Conservation (phyloP, 2,329 filamentous ascomycete genomes). For the Lasiodiplodia sp. region DNA sequence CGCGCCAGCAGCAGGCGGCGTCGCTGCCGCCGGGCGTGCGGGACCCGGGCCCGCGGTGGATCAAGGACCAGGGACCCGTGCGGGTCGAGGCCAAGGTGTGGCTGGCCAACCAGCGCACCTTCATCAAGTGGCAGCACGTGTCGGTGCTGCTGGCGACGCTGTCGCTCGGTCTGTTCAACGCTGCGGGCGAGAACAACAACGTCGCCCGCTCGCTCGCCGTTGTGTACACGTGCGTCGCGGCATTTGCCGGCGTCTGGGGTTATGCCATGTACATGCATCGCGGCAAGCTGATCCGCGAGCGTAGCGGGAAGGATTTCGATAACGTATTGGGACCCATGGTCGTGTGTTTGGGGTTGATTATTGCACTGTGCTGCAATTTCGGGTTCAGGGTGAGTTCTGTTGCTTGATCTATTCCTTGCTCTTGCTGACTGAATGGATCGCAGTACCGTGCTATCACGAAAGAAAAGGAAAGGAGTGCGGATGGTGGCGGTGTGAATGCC, state of each 20-base stretch:
- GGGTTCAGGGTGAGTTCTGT: constrained; percentile 67
- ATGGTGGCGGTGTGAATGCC: background rate
- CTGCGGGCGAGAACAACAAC: constrained; percentile 76
- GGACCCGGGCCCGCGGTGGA: constrained; percentile 77
- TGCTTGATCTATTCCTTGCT: background rate
- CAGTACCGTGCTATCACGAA: constrained; percentile 20
- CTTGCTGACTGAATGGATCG: background rate
- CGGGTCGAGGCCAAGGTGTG: constrained; percentile 98
- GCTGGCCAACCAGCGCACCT: constrained; percentile 97
- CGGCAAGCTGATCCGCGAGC: constrained; percentile 78
- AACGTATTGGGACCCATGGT: constrained; percentile 84
- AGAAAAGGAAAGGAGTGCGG: background rate
- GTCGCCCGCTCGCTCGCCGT: constrained; percentile 81
- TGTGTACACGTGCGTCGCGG: constrained; percentile 80
- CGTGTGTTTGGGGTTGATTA: constrained; percentile 78
- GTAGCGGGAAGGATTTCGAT: constrained; percentile 93
- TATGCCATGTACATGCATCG: constrained; percentile 81
- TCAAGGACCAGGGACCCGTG: constrained; percentile 92
- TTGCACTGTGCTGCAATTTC: constrained; percentile 87
- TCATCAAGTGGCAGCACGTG: constrained; percentile 98
- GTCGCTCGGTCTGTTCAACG: constrained; percentile 86
- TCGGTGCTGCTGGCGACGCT: constrained; percentile 84
- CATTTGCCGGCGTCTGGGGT: constrained; percentile 87
- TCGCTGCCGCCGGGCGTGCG: constrained; percentile 85
- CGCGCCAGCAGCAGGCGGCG: constrained; percentile 48